Evolutionary conservation across 495 filamentous ascomycete genomes (phyloP).

Genomic region (Lasiosphaeria ovina): DNA sequence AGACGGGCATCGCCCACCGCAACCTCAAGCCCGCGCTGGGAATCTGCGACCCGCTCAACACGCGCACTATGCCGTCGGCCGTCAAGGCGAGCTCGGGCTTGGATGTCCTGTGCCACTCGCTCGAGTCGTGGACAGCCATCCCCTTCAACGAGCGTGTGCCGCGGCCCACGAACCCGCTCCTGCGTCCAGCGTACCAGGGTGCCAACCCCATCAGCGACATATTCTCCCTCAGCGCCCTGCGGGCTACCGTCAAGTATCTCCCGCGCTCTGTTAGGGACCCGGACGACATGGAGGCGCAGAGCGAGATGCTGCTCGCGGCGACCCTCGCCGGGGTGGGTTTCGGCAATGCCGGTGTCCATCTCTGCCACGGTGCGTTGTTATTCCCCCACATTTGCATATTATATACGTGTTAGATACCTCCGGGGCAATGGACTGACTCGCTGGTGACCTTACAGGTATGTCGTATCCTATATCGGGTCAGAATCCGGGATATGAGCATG

Average conservation of each 20-base stretch:
- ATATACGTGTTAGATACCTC: no score
- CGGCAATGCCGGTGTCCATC: conserved; percentile 94
- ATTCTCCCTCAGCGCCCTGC: conserved; percentile 81
- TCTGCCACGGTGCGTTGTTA: conserved; percentile 70
- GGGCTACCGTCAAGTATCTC: conserved; percentile 82
- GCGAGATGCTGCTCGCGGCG: conserved; percentile 90
- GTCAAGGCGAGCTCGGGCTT: conserved; percentile 86
- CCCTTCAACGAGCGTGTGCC: conserved; percentile 83
- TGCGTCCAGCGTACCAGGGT: conserved; percentile 91
- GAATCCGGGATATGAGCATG: conserved; percentile 85
- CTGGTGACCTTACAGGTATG: conserved; percentile 56
- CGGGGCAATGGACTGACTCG: no score
- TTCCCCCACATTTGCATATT: neutral
- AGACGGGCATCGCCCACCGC: conserved; percentile 93
- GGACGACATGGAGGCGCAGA: conserved; percentile 87
- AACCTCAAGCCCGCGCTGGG: conserved; percentile 93
- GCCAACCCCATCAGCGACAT: conserved; percentile 97
- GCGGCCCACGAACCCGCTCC: conserved; percentile 82
- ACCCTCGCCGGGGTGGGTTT: conserved; percentile 95
- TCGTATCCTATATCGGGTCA: conserved; percentile 92
- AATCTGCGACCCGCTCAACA: conserved; percentile 95
- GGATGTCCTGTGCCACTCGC: conserved; percentile 89
- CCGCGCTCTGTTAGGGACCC: conserved; percentile 82
- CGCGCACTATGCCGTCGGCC: conserved; percentile 88
- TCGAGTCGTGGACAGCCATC: conserved; percentile 96